phyloP scores from a whole-genome alignment of 2,329 filamentous ascomycete genomes.

The Gaeumannomyces tritici region DNA sequence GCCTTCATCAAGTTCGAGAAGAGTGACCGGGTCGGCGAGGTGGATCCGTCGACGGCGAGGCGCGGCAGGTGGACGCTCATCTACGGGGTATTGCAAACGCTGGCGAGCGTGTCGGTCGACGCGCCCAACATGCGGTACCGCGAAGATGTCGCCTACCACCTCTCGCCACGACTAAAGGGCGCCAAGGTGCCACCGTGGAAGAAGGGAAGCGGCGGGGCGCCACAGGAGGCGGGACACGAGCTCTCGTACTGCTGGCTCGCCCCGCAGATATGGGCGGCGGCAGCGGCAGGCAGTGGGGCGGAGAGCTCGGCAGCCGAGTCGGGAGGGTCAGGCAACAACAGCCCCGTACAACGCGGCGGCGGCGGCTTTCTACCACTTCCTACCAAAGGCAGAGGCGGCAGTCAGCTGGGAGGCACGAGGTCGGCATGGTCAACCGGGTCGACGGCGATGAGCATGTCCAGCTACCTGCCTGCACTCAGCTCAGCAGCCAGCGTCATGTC shows the following conservation, averaged over 20 bases:
- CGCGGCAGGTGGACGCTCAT: constrained; percentile 52
- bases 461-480: constrained; percentile 13
- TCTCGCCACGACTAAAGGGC: constrained; percentile 42
- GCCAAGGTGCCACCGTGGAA: constrained; percentile 47
- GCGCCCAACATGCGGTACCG: constrained; percentile 41
- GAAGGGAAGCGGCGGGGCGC: constrained; percentile 9
- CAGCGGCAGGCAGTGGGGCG: constrained; percentile 6
- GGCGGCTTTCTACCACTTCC: constrained; percentile 18
- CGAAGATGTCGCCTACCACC: constrained; percentile 45
- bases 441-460: constrained; percentile 11
- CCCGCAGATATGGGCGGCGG: constrained; percentile 28
- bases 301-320: constrained; percentile 16
- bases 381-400: constrained; percentile 8
- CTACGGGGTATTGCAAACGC: constrained; percentile 49
- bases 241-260: constrained; percentile 43
- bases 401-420: constrained; percentile 8
- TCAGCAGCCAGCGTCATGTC: constrained; percentile 19
- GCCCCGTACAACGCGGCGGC: constrained; percentile 11
- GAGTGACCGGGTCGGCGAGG: constrained; percentile 34
- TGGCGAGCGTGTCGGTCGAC: constrained; percentile 50
- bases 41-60: constrained; percentile 45
- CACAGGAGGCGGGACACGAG: constrained; percentile 34
- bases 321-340: constrained; percentile 13
- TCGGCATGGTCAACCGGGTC: constrained; percentile 15
- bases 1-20: constrained; percentile 48